These are phyloP conservation scores for Fistulina hepatica DNA, from an alignment of 1,284 basidiomycete genomes.

Conservation along the genomic window DNA sequence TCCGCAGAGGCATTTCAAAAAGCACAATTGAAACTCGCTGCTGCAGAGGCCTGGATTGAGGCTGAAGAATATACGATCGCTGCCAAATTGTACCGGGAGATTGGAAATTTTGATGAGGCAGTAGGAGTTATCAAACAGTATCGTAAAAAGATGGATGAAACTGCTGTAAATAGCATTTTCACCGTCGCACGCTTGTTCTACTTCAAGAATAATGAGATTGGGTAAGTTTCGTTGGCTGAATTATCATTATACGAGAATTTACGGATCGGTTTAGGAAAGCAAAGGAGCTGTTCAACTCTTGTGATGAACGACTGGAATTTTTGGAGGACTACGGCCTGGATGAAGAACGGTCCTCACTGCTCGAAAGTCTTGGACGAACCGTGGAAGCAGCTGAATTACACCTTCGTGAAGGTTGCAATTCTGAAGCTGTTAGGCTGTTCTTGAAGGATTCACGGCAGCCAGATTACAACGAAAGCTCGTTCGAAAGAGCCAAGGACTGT, in stretches of 20 bases:
- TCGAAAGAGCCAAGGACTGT: slow-evolving; percentile 22
- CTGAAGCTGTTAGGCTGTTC: slow-evolving; percentile 39
- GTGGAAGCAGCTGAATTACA: slow-evolving; percentile 48
- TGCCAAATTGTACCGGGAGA: slow-evolving; percentile 37
- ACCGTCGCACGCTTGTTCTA: slow-evolving; percentile 43
- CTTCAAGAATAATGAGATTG: slow-evolving; percentile 31
- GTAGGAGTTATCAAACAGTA: slow-evolving; percentile 35
- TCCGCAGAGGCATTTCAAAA: slow-evolving; percentile 44
- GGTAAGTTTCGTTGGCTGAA: slow-evolving; percentile 26
- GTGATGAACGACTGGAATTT: slow-evolving; percentile 47
- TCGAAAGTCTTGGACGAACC: slow-evolving; percentile 34
- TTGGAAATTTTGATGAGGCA: slow-evolving; percentile 42
- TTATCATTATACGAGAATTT: slow-evolving; percentile 1
- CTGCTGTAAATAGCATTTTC: slow-evolving; percentile 31
- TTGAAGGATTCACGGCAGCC: slow-evolving; percentile 23
- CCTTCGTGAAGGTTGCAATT: slow-evolving; percentile 35
- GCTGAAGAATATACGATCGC: slow-evolving; percentile 36
- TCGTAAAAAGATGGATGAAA: slow-evolving; percentile 25
- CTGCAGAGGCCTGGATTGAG: slow-evolving; percentile 34
- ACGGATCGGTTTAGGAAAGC: slow-evolving; percentile 30
- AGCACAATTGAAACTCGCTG: slow-evolving; percentile 29
- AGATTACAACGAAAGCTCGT: slow-evolving; percentile 21
- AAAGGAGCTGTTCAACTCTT: slow-evolving; percentile 34
- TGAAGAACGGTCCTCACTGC: slow-evolving; percentile 35
- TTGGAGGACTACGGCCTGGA: slow-evolving; percentile 47